Base-by-base conservation (phyloP, 371 early-diverging fungal species). In the Polyrhizophydium stewartii region DNA sequence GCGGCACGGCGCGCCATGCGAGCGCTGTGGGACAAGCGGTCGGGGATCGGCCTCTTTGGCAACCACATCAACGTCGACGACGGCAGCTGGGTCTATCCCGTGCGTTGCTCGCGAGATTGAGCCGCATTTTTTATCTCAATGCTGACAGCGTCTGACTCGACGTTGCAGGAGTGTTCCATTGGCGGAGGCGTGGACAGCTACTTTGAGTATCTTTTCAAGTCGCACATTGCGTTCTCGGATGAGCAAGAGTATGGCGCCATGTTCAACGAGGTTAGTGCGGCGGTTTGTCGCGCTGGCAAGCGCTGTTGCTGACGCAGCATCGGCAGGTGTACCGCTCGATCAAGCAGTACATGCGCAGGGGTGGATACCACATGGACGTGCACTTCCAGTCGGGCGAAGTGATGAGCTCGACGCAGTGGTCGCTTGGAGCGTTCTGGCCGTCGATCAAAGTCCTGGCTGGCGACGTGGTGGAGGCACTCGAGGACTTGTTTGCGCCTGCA, bases 151-250 rank as follows among this genome's bases (percentile, higher is more conserved):
- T n/a, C n/a, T n/a, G n/a, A n/a, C n/a, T n/a, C n/a, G n/a, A n/a
- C n/a, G n/a, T n/a, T 16, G 17, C 21, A 67, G 59, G 71, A 67
- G 27, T 67, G 61, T 51, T 52, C 63, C 21, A 57, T 69, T 46
- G 73, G 70, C 28, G 68, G 68, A 1, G 60, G 64, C 28, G 62
- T 68, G 10, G 71, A 68, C 47, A 69, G 69, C 7, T 74, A 66
- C 55, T 68, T 69, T 47, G 74, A 74, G 55, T 74, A 70, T 56
- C 66, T 68, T 17, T 35, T 68, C 30, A 70, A 74, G 47, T 19
- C 61, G 0, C 62, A 40, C 33, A 56, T 68, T 28, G 56, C 53
- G 0, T 69, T 66, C 35, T 50, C 63, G 19, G 70, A 63, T 47
- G 68, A 68, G 32, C 7, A 51, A 6, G 66, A 68, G 40, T 69